These are phyloP conservation scores for Draba incana DNA, from an alignment of 345 rosid genomes.

Conservation along the genomic window DNA sequence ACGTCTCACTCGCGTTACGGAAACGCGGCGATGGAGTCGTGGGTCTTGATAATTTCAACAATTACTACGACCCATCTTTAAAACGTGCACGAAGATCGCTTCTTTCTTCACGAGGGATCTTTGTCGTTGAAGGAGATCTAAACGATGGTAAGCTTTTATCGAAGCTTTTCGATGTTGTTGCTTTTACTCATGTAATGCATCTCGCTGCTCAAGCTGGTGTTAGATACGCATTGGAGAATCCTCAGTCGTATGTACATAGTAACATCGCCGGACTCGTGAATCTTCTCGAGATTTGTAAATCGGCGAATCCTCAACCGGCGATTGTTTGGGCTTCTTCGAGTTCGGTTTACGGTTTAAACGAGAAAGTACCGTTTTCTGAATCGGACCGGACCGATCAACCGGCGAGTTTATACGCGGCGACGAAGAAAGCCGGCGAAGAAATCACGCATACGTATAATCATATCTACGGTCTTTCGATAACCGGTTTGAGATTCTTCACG, in stretches of 20 bases:
- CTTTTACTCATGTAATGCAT: constrained; percentile 87
- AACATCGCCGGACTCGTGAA: constrained; percentile 75
- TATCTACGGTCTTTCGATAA: constrained; percentile 76
- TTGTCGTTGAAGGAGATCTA: constrained; percentile 68
- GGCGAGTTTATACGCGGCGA: constrained; percentile 86
- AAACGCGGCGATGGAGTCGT: constrained; percentile 85
- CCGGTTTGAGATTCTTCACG: constrained; percentile 81
- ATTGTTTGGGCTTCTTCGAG: constrained; percentile 87
- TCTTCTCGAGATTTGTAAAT: constrained; percentile 67
- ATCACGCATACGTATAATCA: constrained; percentile 82
- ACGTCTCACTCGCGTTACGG: constrained; percentile 62
- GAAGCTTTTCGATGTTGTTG: constrained; percentile 73
- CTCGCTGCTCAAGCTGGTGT: constrained; percentile 94
- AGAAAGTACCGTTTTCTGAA: constrained; percentile 70
- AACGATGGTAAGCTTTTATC: constrained; percentile 61
- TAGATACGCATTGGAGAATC: constrained; percentile 78
- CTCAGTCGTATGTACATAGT: constrained; percentile 70
- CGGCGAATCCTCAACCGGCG: constrained; percentile 81
- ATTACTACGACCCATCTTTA: constrained; percentile 74
- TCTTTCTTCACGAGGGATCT: constrained; percentile 49
- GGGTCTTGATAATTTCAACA: constrained; percentile 74
- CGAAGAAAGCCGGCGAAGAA: constrained; percentile 85
- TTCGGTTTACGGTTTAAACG: constrained; percentile 81
- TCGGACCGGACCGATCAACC: constrained; percentile 75
- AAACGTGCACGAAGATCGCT: constrained; percentile 56